Evolutionary conservation across 202 grass and related monocot genomes (phyloP).

Genomic region (Schoenoplectus tabernaemontani): DNA sequence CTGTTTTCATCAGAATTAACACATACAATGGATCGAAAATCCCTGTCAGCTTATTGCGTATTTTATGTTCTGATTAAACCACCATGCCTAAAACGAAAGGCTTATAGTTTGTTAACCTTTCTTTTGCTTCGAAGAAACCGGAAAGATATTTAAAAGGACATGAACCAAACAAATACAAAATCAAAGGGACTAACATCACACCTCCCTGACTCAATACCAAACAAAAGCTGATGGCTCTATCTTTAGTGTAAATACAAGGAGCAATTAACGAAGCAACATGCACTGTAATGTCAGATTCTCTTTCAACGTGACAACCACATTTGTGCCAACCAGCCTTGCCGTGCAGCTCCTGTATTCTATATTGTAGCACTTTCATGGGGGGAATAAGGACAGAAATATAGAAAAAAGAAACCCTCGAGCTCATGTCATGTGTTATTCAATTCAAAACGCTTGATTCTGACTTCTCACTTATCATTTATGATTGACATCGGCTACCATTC

Average conservation of each 20-base stretch:
- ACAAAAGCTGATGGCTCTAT: constrained; percentile 1
- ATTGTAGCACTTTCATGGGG: neutral
- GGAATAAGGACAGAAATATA: neutral
- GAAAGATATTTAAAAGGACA: neutral
- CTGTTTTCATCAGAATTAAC: neutral
- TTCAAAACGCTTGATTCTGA: constrained; percentile 11
- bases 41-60: no score
- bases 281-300: constrained; percentile 22
- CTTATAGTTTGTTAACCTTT: constrained; percentile 1
- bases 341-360: constrained; percentile 17
- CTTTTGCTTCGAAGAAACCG: constrained; percentile 13
- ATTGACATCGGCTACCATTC: constrained; percentile 15
- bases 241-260: constrained; percentile 12
- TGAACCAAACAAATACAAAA: neutral
- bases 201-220: constrained; percentile 20
- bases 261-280: constrained; percentile 16
- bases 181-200: constrained; percentile 9
- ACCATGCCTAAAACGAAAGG: neutral
- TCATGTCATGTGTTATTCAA: constrained; percentile 1
- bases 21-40: constrained; percentile 6
- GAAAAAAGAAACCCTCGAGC: neutral
- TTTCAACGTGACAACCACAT: constrained; percentile 28
- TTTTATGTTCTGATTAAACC: no score
- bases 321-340: constrained; percentile 23
- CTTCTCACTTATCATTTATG: constrained; percentile 13